These are phyloP conservation scores for Lizanozyma gosingica DNA, from an alignment of 1,139 yeast genomes.

Conservation along the genomic window DNA sequence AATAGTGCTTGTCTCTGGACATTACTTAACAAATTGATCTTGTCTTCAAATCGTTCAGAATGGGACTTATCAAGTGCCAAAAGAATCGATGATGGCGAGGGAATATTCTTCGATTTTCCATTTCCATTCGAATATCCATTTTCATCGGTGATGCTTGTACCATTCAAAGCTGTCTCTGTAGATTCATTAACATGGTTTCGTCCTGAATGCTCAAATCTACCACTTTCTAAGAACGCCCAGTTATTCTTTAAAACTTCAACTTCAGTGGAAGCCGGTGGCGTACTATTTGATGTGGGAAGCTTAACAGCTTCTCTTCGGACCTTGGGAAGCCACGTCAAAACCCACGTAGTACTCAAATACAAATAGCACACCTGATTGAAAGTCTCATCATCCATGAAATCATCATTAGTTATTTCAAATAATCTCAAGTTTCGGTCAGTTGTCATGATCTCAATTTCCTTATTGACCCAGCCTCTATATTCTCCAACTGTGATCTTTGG, in stretches of 20 bases:
- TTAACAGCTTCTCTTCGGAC: conserved; percentile 37
- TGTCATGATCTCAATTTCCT: conserved; percentile 32
- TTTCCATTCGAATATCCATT: conserved; percentile 10
- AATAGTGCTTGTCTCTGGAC: conserved; percentile 43
- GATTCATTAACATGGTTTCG: conserved; percentile 8
- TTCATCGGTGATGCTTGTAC: conserved; percentile 12
- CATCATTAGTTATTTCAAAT: conserved; percentile 30
- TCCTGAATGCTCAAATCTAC: conserved; percentile 17
- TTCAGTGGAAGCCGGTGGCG: conserved; percentile 11
- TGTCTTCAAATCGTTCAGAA: conserved; percentile 36
- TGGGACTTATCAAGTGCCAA: background rate
- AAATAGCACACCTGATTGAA: conserved; percentile 43
- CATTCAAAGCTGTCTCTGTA: conserved; percentile 22
- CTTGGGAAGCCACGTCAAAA: conserved; percentile 48
- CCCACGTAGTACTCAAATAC: conserved; percentile 37
- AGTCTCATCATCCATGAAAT: conserved; percentile 33
- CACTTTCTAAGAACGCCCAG: conserved; percentile 51
- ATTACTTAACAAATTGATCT: conserved; percentile 34
- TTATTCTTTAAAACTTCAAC: conserved; percentile 42
- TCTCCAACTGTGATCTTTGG: conserved; percentile 6
- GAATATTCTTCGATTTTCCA: conserved; percentile 17
- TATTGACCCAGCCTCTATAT: conserved; percentile 12
- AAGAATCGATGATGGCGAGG: conserved; percentile 23
- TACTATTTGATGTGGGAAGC: conserved; percentile 12
- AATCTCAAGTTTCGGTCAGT: conserved; percentile 10